Percentiles rank a stretch among this genome's conserved stretches.
Evolutionary conservation across 371 early-diverging fungal genomes (phyloP).

Genomic region (Chytridiales sp.): DNA sequence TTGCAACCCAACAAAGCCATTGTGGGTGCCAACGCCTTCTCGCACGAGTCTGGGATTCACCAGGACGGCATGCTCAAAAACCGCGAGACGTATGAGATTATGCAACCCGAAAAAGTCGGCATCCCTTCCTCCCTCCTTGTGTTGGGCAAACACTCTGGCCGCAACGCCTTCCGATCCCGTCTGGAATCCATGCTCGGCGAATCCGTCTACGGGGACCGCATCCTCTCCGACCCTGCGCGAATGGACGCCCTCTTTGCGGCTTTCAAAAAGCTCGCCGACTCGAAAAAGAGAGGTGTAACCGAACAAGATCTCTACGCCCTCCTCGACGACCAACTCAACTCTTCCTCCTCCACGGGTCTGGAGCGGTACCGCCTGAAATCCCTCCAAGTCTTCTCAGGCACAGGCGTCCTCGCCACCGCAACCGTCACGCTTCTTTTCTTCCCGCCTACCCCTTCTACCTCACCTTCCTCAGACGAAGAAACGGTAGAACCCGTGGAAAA

Average conservation of each 20-base stretch:
- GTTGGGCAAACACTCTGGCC: slow-evolving; percentile 94
- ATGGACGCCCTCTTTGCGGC: slow-evolving; percentile 78
- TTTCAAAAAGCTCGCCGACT: slow-evolving; percentile 90
- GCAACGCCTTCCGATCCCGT: slow-evolving; percentile 85
- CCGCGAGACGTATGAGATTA: slow-evolving; percentile 93
- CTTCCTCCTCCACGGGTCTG: slow-evolving; percentile 24
- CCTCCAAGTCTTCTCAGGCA: slow-evolving; percentile 74
- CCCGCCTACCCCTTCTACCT: slow-evolving; percentile 39
- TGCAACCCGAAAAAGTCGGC: slow-evolving; percentile 87
- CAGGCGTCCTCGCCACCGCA: slow-evolving; percentile 71
- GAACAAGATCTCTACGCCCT: slow-evolving; percentile 88
- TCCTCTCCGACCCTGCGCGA: slow-evolving; percentile 47
- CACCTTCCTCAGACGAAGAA: slow-evolving; percentile 66
- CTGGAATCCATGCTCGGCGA: slow-evolving; percentile 63
- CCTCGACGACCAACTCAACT: slow-evolving; percentile 61
- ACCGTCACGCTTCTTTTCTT: slow-evolving; percentile 59
- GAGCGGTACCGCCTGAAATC: slow-evolving; percentile 61
- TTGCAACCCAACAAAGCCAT: slow-evolving; percentile 97
- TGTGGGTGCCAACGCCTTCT: slow-evolving; percentile 95
- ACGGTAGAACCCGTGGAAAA: slow-evolving; percentile 67
- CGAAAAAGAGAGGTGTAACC: slow-evolving; percentile 80
- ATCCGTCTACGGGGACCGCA: slow-evolving; percentile 61
- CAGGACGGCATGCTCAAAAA: slow-evolving; percentile 97
- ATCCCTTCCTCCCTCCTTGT: slow-evolving; percentile 76
- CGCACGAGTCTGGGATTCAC: slow-evolving; percentile 97